Evolutionary conservation across 768 basidiomycete genomes (phyloP).

Genomic region (Zangia roseola): DNA sequence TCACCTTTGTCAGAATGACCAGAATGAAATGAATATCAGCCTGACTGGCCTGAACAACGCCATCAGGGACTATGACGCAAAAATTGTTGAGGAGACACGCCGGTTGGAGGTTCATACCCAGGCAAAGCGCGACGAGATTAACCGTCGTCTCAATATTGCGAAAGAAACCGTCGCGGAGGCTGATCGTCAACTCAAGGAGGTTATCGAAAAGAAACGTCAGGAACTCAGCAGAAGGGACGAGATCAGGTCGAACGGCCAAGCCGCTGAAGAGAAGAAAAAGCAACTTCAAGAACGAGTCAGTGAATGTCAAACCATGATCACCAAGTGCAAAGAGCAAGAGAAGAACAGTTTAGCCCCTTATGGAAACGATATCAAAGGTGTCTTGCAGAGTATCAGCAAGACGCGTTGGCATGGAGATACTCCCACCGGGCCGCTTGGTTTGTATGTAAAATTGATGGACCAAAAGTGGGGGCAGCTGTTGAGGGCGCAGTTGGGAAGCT

Average conservation of each 20-base stretch:
- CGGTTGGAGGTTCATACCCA: slow-evolving; percentile 58
- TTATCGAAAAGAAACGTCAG: slow-evolving; percentile 35
- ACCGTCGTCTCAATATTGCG: slow-evolving; percentile 48
- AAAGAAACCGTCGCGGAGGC: slow-evolving; percentile 38
- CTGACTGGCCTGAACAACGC: slow-evolving; percentile 33
- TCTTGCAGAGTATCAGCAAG: slow-evolving; percentile 51
- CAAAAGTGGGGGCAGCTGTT: slow-evolving; percentile 65
- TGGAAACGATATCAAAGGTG: slow-evolving; percentile 56
- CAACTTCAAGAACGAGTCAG: slow-evolving; percentile 42
- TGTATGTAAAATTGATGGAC: slow-evolving; percentile 73
- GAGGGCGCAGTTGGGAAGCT: slow-evolving; percentile 52
- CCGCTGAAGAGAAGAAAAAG: slow-evolving; percentile 32
- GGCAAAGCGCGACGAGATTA: slow-evolving; percentile 58
- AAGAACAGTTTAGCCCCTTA: slow-evolving; percentile 60
- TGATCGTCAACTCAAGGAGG: slow-evolving; percentile 34
- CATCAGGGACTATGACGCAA: slow-evolving; percentile 38
- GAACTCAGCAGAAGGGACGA: slow-evolving; percentile 30
- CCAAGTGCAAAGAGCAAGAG: slow-evolving; percentile 47
- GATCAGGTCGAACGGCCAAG: slow-evolving; percentile 36
- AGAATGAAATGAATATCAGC: slow-evolving; percentile 47
- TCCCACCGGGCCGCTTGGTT: slow-evolving; percentile 80
- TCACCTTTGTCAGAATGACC: slow-evolving; percentile 45
- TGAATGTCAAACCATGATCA: slow-evolving; percentile 50
- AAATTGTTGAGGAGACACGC: slow-evolving; percentile 53
- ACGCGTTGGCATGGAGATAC: slow-evolving; percentile 61